phyloP scores from a whole-genome alignment of 2,329 filamentous ascomycete species.

The Ceratocystis destructans region DNA sequence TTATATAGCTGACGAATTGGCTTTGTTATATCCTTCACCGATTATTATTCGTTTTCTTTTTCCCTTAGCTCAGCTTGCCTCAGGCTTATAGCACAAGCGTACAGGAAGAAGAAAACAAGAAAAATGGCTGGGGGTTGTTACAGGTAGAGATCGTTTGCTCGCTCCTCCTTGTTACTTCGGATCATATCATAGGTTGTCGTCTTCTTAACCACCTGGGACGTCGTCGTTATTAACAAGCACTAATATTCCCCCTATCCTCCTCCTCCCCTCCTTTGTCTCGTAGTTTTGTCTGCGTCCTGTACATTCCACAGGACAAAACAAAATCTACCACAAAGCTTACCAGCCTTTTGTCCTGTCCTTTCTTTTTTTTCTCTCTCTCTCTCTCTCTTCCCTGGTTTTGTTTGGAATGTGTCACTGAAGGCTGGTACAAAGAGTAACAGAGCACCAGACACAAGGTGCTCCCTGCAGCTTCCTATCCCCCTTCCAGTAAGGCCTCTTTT shows the following conservation, averaged over 20 bases:
- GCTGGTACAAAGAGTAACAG: neutral
- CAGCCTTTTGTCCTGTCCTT: neutral
- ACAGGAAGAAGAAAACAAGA: no score
- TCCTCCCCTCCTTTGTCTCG: neutral
- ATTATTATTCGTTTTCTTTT: neutral
- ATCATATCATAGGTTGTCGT: neutral
- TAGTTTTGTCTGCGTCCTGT: neutral
- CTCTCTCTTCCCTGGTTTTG: neutral
- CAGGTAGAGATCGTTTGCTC: neutral
- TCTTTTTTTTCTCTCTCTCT: no score
- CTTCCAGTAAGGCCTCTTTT: neutral
- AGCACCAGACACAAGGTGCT: constrained; percentile 1
- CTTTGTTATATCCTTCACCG: neutral
- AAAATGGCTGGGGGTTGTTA: neutral
- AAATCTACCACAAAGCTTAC: neutral
- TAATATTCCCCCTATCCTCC: neutral
- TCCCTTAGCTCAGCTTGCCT: neutral
- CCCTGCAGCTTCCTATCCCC: neutral
- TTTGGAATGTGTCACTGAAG: neutral
- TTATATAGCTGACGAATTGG: neutral
- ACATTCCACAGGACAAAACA: neutral
- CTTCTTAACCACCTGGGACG: neutral
- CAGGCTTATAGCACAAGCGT: neutral
- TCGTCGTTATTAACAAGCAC: neutral
- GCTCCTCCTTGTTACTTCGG: neutral